Base-by-base conservation (phyloP, 2,329 filamentous ascomycete genomes). In the Fusarium bulbicola region DNA sequence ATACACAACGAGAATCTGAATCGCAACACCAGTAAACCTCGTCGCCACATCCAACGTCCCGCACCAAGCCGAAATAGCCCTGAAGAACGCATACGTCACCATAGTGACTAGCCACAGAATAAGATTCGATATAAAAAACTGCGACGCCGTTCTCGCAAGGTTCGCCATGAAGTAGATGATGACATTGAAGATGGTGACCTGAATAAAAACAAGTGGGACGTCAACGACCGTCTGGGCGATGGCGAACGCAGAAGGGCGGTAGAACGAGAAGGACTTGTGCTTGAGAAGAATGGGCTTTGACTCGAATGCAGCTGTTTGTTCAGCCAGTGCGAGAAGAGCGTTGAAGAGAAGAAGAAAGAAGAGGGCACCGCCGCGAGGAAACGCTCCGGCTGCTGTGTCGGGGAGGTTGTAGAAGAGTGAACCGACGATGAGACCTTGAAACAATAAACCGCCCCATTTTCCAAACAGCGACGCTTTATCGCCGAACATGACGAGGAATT, bases 141-240 rank as follows among this genome's bases (percentile, higher is more conserved):
- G 86, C 47, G 89, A 91, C 1, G 92, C 86, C 34, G 89, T 88
- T 34, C 91, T 84, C 59, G 91, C 86, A 4, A 95, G 85, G 57
- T 92, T 90, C 1, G 91, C 89, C 91, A 95, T 91, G 81, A 95
- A 95, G 83, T 95, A 95, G 42, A 95, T 85, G 24, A 91, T 87
- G 43, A 93, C 53, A 69, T 92, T 92, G 82, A 95, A 95, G 26
- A 90, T 82, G 60, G 92, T 82, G 1, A 91, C 85, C 73, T 93
- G 92, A 13, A 87, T 62, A 18, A 94, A 83, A 70, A 95, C 90
- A 11, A 87, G 73, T 0, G 90, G 81, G 83, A 92, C 71, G 88
- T 94, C 90, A 2, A 85, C 81, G 1, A 91, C 82, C 0, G 89
- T 86, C 36, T 88, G 85, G 10, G 89, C 89, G 5, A 91, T 82